These are phyloP conservation scores for Ostreobium quekettii DNA, from an alignment of 139 green algal genomes.

Conservation along the genomic window DNA sequence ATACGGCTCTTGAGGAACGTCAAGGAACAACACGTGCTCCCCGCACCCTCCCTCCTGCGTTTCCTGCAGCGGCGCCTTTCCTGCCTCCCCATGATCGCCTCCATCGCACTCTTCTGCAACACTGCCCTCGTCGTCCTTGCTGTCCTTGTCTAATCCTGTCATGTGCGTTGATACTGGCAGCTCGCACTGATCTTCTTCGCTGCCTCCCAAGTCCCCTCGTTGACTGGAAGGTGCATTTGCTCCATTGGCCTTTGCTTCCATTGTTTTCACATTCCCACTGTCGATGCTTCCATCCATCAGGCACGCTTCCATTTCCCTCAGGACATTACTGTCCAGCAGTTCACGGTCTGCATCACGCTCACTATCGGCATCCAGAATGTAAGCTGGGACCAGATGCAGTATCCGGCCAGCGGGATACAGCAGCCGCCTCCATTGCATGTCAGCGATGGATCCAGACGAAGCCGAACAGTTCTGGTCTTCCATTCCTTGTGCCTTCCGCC, in stretches of 20 bases:
- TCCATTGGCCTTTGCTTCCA: too few species aligned
- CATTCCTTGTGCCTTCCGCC: not conserved
- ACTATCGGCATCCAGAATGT: conserved; percentile 7
- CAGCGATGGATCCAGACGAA: too few species aligned
- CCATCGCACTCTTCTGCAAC: not conserved
- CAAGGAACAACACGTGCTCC: conserved; percentile 39
- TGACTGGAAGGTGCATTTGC: too few species aligned
- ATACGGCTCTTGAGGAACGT: conserved; percentile 45
- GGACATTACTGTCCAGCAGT: too few species aligned
- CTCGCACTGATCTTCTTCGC: too few species aligned
- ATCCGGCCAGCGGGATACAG: conserved; percentile 73
- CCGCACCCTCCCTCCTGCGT: too few species aligned
- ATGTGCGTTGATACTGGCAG: not conserved
- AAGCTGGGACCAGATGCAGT: conserved; percentile 66
- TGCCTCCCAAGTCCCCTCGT: too few species aligned
- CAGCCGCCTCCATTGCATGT: conserved; percentile 21
- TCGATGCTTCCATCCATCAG: not conserved
- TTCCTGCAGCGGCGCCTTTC: too few species aligned
- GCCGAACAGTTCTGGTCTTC: not conserved
- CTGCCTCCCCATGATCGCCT: not conserved
- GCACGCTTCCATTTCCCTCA: not conserved
- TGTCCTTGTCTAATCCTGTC: not conserved
- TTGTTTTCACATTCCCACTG: too few species aligned
- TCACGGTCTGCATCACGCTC: not conserved
- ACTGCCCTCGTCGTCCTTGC: not conserved